A percentile compares a stretch with the other conserved stretches of the same genome.
phyloP scores from a whole-genome alignment of 1,139 yeast genomes.

The Candida pseudoviswanathii region DNA sequence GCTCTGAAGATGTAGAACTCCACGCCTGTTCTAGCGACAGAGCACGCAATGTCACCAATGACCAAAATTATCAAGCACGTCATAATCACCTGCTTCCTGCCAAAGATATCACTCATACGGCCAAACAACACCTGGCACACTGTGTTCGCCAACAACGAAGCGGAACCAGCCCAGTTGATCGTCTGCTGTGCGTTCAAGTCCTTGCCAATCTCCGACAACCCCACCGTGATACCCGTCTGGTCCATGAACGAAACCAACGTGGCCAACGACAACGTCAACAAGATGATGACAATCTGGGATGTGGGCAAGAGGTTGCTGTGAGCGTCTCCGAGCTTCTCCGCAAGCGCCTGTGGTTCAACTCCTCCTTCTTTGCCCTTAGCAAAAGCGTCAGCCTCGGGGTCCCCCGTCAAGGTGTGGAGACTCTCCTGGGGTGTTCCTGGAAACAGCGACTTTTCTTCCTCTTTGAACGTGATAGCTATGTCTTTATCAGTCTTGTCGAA shows the following conservation, averaged over 20 bases:
- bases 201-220: constrained; percentile 36
- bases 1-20: constrained; percentile 47
- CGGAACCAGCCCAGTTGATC: constrained; percentile 56
- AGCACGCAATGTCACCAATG: constrained; percentile 44
- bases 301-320: constrained; percentile 38
- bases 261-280: constrained; percentile 29
- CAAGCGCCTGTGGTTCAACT: constrained; percentile 19
- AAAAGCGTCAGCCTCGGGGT: not conserved
- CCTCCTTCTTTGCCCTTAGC: constrained; percentile 2
- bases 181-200: constrained; percentile 39
- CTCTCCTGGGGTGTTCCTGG: constrained; percentile 14
- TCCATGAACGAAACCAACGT: constrained; percentile 37
- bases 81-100: constrained; percentile 41
- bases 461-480: constrained; percentile 6
- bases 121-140: constrained; percentile 50
- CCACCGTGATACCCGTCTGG: constrained; percentile 47
- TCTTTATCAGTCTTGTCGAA: constrained; percentile 1
- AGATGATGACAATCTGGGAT: constrained; percentile 30
- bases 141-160: constrained; percentile 47
- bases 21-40: constrained; percentile 41
- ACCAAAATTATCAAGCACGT: constrained; percentile 32
- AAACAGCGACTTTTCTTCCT: constrained; percentile 5
- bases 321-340: constrained; percentile 38
- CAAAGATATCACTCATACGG: constrained; percentile 46
- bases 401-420: constrained; percentile 8